Percentiles rank a stretch among this genome's conserved stretches.
phyloP scores from a whole-genome alignment of 2,329 filamentous ascomycete species.

The Hypoxylon sp. region DNA sequence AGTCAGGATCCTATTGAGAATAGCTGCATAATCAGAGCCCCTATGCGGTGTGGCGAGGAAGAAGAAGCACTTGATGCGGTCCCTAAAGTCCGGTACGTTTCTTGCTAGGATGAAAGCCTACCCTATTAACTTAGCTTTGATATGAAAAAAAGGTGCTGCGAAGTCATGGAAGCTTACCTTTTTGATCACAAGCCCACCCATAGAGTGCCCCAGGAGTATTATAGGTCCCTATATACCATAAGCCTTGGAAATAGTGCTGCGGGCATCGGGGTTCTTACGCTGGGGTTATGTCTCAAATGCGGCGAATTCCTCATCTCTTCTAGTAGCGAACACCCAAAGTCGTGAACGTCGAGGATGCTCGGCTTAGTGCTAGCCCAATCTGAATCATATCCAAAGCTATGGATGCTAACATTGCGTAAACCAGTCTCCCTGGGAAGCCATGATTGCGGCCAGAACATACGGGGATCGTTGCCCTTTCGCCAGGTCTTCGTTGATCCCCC shows the following conservation, averaged over 20 bases:
- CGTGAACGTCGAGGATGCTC: constrained; percentile 50
- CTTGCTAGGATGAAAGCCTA: constrained; percentile 48
- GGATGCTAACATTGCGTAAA: constrained; percentile 50
- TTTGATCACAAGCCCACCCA: constrained; percentile 56
- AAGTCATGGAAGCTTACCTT: constrained; percentile 42
- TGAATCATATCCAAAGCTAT: constrained; percentile 55
- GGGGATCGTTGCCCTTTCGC: constrained; percentile 53
- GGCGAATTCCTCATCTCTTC: constrained; percentile 51
- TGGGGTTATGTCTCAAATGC: constrained; percentile 28
- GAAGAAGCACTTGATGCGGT: constrained; percentile 52
- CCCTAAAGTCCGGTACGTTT: constrained; percentile 35
- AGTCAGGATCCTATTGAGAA: constrained; percentile 49
- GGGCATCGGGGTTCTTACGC: neutral
- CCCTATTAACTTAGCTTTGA: neutral
- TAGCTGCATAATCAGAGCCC: constrained; percentile 52
- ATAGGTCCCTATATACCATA: constrained; percentile 45
- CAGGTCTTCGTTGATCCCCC: constrained; percentile 61
- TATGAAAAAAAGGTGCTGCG: neutral
- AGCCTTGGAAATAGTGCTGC: neutral
- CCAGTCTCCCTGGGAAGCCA: constrained; percentile 58
- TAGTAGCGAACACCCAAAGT: constrained; percentile 53
- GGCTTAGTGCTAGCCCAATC: constrained; percentile 47
- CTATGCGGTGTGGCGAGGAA: constrained; percentile 58
- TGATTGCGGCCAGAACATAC: constrained; percentile 58
- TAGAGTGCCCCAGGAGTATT: constrained; percentile 52